Evolutionary conservation across 805 yeast genomes (phyloP).

Genomic region (Wickerhamomyces alni): DNA sequence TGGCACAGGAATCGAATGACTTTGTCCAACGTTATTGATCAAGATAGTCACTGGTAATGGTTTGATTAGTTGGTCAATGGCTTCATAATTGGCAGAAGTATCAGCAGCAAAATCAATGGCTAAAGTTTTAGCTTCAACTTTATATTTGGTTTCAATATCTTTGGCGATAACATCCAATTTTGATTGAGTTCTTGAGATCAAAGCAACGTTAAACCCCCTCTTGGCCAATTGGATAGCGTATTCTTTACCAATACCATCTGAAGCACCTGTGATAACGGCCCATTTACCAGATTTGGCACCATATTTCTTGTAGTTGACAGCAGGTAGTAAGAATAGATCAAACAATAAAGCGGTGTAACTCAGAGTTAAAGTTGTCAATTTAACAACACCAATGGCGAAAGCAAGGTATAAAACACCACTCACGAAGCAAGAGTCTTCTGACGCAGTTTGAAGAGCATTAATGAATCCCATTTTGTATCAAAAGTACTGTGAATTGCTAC

Average conservation of each 20-base stretch:
- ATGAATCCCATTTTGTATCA: constrained; percentile 11
- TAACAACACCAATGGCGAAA: constrained; percentile 57
- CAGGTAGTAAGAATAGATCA: constrained; percentile 61
- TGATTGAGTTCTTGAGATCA: constrained; percentile 78
- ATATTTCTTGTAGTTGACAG: constrained; percentile 52
- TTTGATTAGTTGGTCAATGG: constrained; percentile 39
- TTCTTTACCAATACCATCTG: constrained; percentile 96
- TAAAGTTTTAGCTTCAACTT: constrained; percentile 57
- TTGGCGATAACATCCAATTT: constrained; percentile 63
- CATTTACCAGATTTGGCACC: constrained; percentile 72
- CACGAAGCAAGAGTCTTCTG: constrained; percentile 5
- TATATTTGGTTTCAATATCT: constrained; percentile 55
- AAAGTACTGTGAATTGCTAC: too few species aligned
- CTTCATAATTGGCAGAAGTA: constrained; percentile 46
- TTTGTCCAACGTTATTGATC: constrained; percentile 90
- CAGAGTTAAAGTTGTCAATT: constrained; percentile 45
- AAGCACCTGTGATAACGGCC: constrained; percentile 97
- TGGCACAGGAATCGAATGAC: constrained; percentile 93
- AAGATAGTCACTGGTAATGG: constrained; percentile 64
- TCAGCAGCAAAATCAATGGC: constrained; percentile 79
- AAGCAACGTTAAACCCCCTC: constrained; percentile 75
- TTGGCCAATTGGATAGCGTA: constrained; percentile 80
- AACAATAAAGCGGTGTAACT: constrained; percentile 47
- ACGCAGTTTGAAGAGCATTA: constrained; percentile 6
- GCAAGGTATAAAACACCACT: constrained; percentile 31